These are phyloP conservation scores for Tulasnella sp. DNA, from an alignment of 768 basidiomycete genomes.

Conservation along the genomic window DNA sequence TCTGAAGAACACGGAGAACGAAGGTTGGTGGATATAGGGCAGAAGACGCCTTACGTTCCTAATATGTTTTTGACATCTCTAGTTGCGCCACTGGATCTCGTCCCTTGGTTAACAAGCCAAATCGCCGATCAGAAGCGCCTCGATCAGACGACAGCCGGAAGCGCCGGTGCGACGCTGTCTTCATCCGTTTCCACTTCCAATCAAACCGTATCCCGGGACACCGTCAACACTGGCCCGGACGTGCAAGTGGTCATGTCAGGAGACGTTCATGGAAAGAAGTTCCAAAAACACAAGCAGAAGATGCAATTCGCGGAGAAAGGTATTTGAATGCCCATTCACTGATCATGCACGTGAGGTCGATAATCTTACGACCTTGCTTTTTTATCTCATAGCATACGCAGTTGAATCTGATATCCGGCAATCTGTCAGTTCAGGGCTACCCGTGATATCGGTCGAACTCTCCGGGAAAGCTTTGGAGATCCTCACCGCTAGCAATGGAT, in stretches of 20 bases:
- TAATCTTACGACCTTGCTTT: not conserved
- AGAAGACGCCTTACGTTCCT: not conserved
- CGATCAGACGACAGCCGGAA: constrained; percentile 29
- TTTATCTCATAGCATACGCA: constrained; percentile 7
- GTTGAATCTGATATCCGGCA: constrained; percentile 10
- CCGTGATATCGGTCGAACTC: constrained; percentile 15
- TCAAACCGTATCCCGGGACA: not conserved
- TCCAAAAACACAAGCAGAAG: constrained; percentile 13
- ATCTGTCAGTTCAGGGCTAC: not conserved
- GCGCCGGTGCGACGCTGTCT: not conserved
- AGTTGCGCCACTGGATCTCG: constrained; percentile 59
- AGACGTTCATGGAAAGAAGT: constrained; percentile 3
- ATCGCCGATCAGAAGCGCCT: constrained; percentile 71
- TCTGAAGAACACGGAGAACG: constrained; percentile 64
- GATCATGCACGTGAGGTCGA: not conserved
- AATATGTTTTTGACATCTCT: constrained; percentile 22
- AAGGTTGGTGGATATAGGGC: constrained; percentile 37
- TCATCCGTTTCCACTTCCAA: not conserved
- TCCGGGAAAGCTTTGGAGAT: constrained; percentile 7
- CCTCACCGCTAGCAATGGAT: constrained; percentile 8
- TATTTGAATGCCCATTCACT: not conserved
- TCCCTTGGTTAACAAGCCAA: constrained; percentile 63
- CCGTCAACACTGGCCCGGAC: not conserved
- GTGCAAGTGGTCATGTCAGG: constrained; percentile 17
- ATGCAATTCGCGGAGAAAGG: constrained; percentile 17